Conservation (phyloP, 1,139 yeast genomes). For the Candida sanyaensis region DNA sequence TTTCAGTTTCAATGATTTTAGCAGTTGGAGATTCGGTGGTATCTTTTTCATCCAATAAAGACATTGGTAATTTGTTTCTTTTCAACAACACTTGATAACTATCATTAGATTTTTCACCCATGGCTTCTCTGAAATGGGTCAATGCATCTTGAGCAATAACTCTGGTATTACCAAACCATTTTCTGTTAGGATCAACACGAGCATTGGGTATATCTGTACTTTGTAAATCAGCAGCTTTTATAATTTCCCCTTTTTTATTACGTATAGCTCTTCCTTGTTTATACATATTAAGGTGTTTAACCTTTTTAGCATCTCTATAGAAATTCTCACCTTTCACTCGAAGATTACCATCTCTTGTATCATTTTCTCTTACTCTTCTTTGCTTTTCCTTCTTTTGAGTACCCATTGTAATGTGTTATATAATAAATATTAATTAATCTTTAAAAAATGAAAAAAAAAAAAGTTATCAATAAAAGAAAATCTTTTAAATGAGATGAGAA, state of each 20-base stretch:
- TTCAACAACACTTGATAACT: slow-evolving; percentile 85
- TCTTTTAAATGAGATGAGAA: slow-evolving; percentile 2
- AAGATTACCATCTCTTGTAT: slow-evolving; percentile 83
- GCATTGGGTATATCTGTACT: slow-evolving; percentile 88
- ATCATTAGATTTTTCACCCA: slow-evolving; percentile 84
- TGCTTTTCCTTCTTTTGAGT: slow-evolving; percentile 88
- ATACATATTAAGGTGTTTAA: slow-evolving; percentile 88
- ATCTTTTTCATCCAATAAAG: slow-evolving; percentile 84
- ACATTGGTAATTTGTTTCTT: slow-evolving; percentile 95
- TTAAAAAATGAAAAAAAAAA: neutral
- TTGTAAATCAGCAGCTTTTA: slow-evolving; percentile 86
- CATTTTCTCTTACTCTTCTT: slow-evolving; percentile 82
- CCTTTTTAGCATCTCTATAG: slow-evolving; percentile 92
- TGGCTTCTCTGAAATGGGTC: slow-evolving; percentile 89
- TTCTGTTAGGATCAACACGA: slow-evolving; percentile 91
- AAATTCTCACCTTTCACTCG: slow-evolving; percentile 97
- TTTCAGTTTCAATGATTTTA: slow-evolving; percentile 85
- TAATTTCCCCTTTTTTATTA: slow-evolving; percentile 83
- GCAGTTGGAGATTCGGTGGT: slow-evolving; percentile 72
- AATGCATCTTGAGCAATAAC: slow-evolving; percentile 97
- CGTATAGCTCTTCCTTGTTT: slow-evolving; percentile 87
- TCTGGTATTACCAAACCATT: slow-evolving; percentile 98
- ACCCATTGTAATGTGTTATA: slow-evolving; percentile 58
- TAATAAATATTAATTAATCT: neutral
- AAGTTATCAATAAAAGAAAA: neutral